Evolutionary conservation across 352 stramenopile genomes (phyloP).

Genomic region (Phytophthora parvispora): DNA sequence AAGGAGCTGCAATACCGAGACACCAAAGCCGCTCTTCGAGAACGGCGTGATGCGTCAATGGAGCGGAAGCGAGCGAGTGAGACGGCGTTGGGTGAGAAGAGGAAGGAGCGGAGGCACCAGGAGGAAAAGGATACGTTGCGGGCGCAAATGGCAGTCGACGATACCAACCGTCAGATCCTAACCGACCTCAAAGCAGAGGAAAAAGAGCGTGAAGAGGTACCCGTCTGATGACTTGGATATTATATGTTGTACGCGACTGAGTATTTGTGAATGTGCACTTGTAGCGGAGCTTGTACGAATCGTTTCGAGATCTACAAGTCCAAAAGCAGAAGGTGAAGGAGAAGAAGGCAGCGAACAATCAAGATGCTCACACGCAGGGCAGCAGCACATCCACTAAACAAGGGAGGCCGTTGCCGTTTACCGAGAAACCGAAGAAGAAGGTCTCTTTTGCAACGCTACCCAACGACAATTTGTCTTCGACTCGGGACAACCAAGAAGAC

Average conservation of each 20-base stretch:
- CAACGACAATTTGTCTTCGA: not conserved
- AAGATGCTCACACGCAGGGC: constrained; percentile 1
- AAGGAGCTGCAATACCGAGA: constrained; percentile 46
- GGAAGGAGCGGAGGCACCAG: constrained; percentile 62
- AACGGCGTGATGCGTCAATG: constrained; percentile 71
- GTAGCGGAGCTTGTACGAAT: constrained; percentile 79
- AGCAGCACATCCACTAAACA: not conserved
- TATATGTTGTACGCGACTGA: too few relatives aligned
- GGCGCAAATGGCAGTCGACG: constrained; percentile 86
- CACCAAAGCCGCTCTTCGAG: constrained; percentile 44
- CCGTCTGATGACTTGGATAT: not conserved
- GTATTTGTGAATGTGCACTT: not conserved
- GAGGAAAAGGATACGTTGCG: constrained; percentile 83
- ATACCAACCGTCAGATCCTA: constrained; percentile 79
- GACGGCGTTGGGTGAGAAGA: constrained; percentile 46
- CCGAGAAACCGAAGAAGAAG: constrained; percentile 35
- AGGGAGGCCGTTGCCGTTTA: not conserved
- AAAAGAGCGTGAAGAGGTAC: constrained; percentile 81
- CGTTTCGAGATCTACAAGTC: constrained; percentile 59
- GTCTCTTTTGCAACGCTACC: constrained; percentile 51
- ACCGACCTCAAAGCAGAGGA: constrained; percentile 80
- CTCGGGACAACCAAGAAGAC: constrained; percentile 13
- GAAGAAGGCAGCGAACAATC: constrained; percentile 8
- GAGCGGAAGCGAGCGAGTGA: constrained; percentile 61
- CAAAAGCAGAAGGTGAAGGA: constrained; percentile 21